Conservation (phyloP, 2,329 filamentous ascomycete genomes). For the Cladosporium sp. region DNA sequence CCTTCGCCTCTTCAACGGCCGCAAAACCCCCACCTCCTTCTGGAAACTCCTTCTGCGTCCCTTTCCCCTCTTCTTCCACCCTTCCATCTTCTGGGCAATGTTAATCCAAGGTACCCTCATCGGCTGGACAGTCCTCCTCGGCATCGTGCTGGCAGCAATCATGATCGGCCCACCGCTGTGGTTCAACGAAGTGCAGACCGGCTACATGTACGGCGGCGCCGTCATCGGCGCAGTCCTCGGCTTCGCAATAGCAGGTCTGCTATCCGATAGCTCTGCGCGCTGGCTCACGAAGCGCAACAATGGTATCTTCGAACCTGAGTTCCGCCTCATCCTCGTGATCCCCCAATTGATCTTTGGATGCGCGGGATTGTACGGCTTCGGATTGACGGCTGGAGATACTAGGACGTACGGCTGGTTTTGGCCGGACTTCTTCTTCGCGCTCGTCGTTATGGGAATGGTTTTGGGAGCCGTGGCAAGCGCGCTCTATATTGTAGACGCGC, state of each 20-base stretch:
- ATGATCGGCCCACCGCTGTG: conserved; percentile 77
- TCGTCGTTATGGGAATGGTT: conserved; percentile 86
- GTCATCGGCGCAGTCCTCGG: conserved; percentile 79
- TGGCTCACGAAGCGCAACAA: conserved; percentile 68
- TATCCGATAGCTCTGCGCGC: conserved; percentile 70
- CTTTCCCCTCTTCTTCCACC: conserved; percentile 77
- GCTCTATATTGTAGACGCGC: conserved; percentile 88
- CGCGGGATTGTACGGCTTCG: conserved; percentile 80
- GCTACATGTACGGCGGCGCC: conserved; percentile 81
- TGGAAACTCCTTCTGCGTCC: conserved; percentile 64
- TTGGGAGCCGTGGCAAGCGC: conserved; percentile 81
- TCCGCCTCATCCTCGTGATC: conserved; percentile 75
- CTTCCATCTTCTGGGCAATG: conserved; percentile 75
- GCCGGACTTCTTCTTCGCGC: conserved; percentile 75
- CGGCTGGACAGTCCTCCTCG: conserved; percentile 92
- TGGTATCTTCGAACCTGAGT: conserved; percentile 88
- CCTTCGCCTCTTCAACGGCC: conserved; percentile 64
- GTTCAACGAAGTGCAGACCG: conserved; percentile 75
- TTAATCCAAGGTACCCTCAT: conserved; percentile 86
- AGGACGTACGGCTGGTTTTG: conserved; percentile 65
- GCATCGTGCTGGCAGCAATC: conserved; percentile 74
- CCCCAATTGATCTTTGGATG: conserved; percentile 76
- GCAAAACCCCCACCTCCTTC: conserved; percentile 75
- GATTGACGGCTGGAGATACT: conserved; percentile 62
- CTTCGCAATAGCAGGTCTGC: conserved; percentile 67